Percentiles rank a stretch among this genome's conserved stretches.
phyloP scores from a whole-genome alignment of 2,329 filamentous ascomycete species.

The Alternaria sp. region DNA sequence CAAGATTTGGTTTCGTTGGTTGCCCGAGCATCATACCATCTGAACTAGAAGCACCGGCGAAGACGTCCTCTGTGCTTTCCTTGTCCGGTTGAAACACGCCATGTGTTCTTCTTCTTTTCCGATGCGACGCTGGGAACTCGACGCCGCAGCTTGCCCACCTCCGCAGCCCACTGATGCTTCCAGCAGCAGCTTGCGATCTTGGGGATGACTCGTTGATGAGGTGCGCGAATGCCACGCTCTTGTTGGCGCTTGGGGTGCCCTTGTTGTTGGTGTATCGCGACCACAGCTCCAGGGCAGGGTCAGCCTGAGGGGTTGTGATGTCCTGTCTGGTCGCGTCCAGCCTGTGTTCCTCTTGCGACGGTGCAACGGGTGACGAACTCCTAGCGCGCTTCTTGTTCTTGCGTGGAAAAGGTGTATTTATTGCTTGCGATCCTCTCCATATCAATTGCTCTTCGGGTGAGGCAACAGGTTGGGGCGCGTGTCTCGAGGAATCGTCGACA shows the following conservation, averaged over 20 bases:
- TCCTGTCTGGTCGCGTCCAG: constrained; percentile 33
- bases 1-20: constrained; percentile 40
- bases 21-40: constrained; percentile 40
- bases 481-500: constrained; percentile 64
- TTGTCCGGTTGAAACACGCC: constrained; percentile 45
- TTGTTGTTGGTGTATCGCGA: constrained; percentile 55
- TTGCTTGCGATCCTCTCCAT: constrained; percentile 63
- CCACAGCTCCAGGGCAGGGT: constrained; percentile 60
- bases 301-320: constrained; percentile 56
- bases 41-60: constrained; percentile 43
- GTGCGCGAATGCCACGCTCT: constrained; percentile 54
- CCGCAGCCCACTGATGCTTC: constrained; percentile 57
- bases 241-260: constrained; percentile 47
- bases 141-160: constrained; percentile 62
- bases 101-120: constrained; percentile 53
- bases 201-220: constrained; percentile 59
- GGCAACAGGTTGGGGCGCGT: constrained; percentile 56
- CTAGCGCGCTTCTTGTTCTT: constrained; percentile 56
- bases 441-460: constrained; percentile 69
- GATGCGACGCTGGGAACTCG: constrained; percentile 56
- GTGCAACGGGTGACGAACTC: constrained; percentile 57
- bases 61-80: constrained; percentile 38
- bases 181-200: constrained; percentile 54
- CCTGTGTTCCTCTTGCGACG: constrained; percentile 51
- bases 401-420: constrained; percentile 53